Base-by-base conservation (phyloP, 345 rosid species). In the Turnera subulata region DNA sequence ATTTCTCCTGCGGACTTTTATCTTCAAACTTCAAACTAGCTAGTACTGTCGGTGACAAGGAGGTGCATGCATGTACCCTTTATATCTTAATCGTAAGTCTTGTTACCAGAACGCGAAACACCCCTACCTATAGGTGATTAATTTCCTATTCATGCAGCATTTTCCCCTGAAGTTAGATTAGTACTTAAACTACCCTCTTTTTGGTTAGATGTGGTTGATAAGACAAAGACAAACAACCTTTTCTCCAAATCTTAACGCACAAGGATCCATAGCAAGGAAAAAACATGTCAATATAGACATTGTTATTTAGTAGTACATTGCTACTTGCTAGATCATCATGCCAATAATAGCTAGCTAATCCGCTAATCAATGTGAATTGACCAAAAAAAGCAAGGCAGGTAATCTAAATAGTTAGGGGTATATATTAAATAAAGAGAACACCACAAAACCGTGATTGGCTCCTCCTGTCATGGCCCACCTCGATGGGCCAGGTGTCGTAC, bases 151-250 rank as follows among this genome's bases (percentile, higher is more conserved):
- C 62, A 63, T 29, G 35, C 8, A 29, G 35, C 5, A 3, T 29
- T 29, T 29, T 29, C 5, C 35, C 5, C 15, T 20, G 32, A 17
- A 40, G 22, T 17, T 19, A 6, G 23, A 25, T 33, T 26, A 20
- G 22, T 29, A 19, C 5, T 9, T n/a, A n/a, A n/a, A n/a, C 15
- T 15, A 17, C 21, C 15, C 17, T 19, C 29, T 26, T 65, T 68
- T 32, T 11, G 64, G 68, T 59, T 46, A 33, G 67, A 68, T 54
- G 33, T 49, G 33, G 56, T 32, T 58, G n/a, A n/a, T n/a, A n/a
- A n/a, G n/a, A 66, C 53, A 53, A 61, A 58, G 76, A 78, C 79
- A 74, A 67, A 42, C 67, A 52, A 64, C 73, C 69, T 73, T 78
- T 55, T 65, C 35, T 58, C 25, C 43, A 73, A 73, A 69, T 70